phyloP scores from a whole-genome alignment of 495 filamentous ascomycete species.

The Geopyxis carbonaria region DNA sequence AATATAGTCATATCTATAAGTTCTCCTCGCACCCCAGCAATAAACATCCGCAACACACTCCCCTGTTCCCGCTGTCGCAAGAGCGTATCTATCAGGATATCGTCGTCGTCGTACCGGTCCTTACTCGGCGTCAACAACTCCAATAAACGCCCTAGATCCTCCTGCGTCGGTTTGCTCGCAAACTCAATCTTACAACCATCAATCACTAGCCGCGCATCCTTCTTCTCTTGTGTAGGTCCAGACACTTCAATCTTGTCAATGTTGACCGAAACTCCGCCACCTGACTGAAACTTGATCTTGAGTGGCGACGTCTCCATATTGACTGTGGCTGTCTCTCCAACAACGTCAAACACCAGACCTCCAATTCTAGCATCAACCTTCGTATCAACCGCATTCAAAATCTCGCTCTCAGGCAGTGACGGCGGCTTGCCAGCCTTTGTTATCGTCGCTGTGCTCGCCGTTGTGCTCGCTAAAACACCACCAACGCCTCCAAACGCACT shows the following conservation, averaged over 20 bases:
- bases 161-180: constrained; percentile 50
- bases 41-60: constrained; percentile 53
- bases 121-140: constrained; percentile 81
- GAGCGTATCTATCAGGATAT: constrained; percentile 85
- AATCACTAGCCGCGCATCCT: constrained; percentile 37
- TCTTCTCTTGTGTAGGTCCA: constrained; percentile 42
- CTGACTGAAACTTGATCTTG: constrained; percentile 43
- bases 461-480: constrained; percentile 71
- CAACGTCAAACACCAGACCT: constrained; percentile 52
- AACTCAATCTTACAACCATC: constrained; percentile 57
- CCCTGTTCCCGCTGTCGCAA: constrained; percentile 81
- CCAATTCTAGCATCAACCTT: constrained; percentile 66
- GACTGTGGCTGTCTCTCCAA: constrained; percentile 61
- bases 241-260: constrained; percentile 57
- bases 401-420: constrained; percentile 33
- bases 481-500: constrained; percentile 83
- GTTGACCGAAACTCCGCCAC: constrained; percentile 47
- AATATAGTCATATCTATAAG: constrained; percentile 44
- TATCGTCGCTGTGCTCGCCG: constrained; percentile 51
- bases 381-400: constrained; percentile 26
- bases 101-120: constrained; percentile 79
- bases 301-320: constrained; percentile 57
- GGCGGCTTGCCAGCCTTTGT: constrained; percentile 27
- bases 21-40: constrained; percentile 41
- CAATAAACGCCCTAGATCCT: constrained; percentile 65